Base-by-base conservation (phyloP, 345 rosid genomes). In the Barbarea vulgaris region DNA sequence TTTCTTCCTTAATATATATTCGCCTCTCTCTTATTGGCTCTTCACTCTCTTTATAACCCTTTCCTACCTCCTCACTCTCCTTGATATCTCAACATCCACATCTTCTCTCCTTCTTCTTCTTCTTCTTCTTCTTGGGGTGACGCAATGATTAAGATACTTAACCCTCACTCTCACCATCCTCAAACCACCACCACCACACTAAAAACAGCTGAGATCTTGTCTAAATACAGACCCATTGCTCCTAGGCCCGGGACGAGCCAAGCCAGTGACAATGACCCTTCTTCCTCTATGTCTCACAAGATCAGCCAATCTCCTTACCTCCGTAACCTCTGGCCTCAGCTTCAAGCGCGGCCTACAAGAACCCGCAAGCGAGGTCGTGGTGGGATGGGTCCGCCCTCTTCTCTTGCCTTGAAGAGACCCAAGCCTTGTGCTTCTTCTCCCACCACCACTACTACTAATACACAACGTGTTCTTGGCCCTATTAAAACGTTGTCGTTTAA, bases 151-250 rank as follows among this genome's bases (percentile, higher is more conserved):
- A 89, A 84, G 85, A 87, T 91, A 12, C 77, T 87, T 42, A 82
- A 42, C 33, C 85, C 87, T 75, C 85, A 83, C 67, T 56, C 88
- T 4, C 74, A 62, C 64, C 75, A 70, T 41, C 56, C 80, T 53
- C 71, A 27, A 56, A 31, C 77, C 0, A 58, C 77, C 0, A 58
- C 77, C 51, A 67, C 75, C 47, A 83, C 95, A 8, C 87, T 87
- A 0, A 89, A 88, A 74, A 92, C 97, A 1, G 97, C 96, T 34
- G 98, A 95, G 83, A 95, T 95, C 72, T 87, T 95, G 93, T 92
- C 97, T 4, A 79, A 92, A 78, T 95, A 90, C 67, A 82, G 97
- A 65, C 99, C 98, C 3, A 95, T 92, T 48, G 98, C 99, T 15
- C 99, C 99, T 2, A 95, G 82, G 77, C 98, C 98, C 0, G 96